Base-by-base conservation (phyloP, 352 stramenopile genomes). In the Phytophthora quininea region DNA sequence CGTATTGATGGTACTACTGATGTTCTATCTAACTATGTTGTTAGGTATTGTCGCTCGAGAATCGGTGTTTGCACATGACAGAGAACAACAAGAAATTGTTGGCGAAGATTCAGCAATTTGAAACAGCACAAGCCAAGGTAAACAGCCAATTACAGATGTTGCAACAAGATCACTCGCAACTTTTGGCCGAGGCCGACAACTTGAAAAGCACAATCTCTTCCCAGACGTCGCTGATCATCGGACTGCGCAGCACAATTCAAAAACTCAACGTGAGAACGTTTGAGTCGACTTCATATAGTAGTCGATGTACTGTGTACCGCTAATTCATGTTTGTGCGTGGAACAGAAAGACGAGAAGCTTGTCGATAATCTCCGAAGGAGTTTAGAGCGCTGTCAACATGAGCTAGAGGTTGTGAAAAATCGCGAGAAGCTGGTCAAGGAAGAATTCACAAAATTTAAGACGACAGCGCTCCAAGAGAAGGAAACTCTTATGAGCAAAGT, bases 51-150 rank as follows among this genome's bases (percentile, higher is more conserved):
- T 79, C 77, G 15, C 65, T 91, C n/a, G 79, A 90, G 48, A 90
- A 84, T 45, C 72, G 77, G 3, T 88, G 73, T 33, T 74, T 79
- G 37, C 82, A 91, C 46, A 58, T 88, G 52, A 71, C 77, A 51
- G 79, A 85, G 24, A 92, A 91, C 62, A 91, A 88, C 71, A 90
- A 89, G 49, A 83, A 79, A n/a, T 70, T 92, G 2, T 47, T 92
- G n/a, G 40, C 33, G 2, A 88, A 80, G 62, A 91, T 92, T 32
- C 72, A 91, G 48, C 76, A 86, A 32, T 64, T 90, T 12, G 80
- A 91, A 62, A 82, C 85, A 11, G 72, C 58, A 1, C 73, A 91
- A 40, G 69, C 58, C 3, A 77, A 91, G 54, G 62, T 69, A n/a
- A 66, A 77, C 3, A 33, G 51, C 0, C 57, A 82, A 42, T 74